Evolutionary conservation across 352 stramenopile genomes (phyloP).

Genomic region (Elongisporangium prolatum): DNA sequence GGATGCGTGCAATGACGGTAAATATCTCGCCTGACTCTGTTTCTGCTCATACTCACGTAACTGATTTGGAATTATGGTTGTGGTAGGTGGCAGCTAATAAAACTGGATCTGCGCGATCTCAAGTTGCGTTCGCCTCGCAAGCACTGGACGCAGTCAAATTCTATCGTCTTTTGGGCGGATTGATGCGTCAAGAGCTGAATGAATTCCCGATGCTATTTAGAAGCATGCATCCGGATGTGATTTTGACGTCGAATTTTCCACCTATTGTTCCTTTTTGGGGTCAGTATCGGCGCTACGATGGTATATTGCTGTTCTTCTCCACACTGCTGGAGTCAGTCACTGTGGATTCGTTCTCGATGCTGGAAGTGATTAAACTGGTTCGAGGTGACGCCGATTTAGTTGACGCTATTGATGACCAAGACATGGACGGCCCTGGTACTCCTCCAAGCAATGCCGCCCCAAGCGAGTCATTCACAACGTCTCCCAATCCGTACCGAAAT

Average conservation of each 20-base stretch:
- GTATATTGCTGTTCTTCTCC: constrained; percentile 77
- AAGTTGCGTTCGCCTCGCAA: constrained; percentile 72
- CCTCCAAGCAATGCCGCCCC: not conserved
- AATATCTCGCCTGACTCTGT: not conserved
- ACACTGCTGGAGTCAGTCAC: constrained; percentile 70
- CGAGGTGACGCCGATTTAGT: constrained; percentile 62
- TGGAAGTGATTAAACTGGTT: constrained; percentile 73
- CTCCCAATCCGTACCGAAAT: constrained; percentile 12
- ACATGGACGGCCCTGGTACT: constrained; percentile 6
- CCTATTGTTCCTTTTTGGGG: constrained; percentile 84
- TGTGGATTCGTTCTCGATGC: constrained; percentile 67
- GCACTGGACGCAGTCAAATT: constrained; percentile 64
- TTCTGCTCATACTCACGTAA: not conserved
- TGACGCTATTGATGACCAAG: constrained; percentile 33
- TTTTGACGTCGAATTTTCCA: constrained; percentile 82
- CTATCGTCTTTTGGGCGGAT: constrained; percentile 58
- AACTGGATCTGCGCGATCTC: constrained; percentile 32
- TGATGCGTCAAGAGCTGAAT: constrained; percentile 64
- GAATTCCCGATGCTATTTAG: constrained; percentile 75
- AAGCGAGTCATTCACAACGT: constrained; percentile 24
- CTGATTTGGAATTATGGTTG: too few relatives aligned
- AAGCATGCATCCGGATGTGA: constrained; percentile 71
- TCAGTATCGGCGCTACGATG: constrained; percentile 79
- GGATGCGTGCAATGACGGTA: constrained; percentile 69
- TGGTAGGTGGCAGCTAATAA: constrained; percentile 54